Evolutionary conservation across 805 yeast genomes (phyloP), one percentile per base, ranked within the genome.

Genomic region (Cyberlindnera xylosilytica): DNA sequence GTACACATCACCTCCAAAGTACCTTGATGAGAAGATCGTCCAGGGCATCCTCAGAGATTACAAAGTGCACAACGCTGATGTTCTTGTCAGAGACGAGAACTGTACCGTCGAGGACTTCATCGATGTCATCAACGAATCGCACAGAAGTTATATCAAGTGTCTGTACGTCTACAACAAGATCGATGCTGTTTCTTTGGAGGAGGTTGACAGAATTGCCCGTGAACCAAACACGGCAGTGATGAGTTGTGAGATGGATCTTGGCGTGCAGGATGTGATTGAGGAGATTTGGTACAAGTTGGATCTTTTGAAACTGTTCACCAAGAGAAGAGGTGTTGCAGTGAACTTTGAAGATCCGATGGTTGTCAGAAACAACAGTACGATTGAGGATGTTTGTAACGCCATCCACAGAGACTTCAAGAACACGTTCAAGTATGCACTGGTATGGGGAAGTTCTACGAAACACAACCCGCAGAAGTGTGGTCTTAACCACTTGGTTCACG

Each of bases 401-500:
- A 83, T 91, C 49, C 98, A 91, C 62, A 77, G 95, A 53, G 97
- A 90, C 56, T 85, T 91, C 73, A 90, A 89, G 58, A 81, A 84
- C 50, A 87, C 85, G 57, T 91, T 93, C 72, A 87, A 89, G 62
- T 89, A 90, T 61, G 98, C 98, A 1, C 66, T 89, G 57, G 97
- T 91, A 6, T 91, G 98, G 97, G 99, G 99, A 0, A 80, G 90
- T 1, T 83, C 95, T 36, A 85, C 97, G 6, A 93, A 93, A 62
- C 96, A 88, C 60, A 87, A 91, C 27, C 98, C 98, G 4, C 99
- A 91, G 60, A 91, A 91, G 60, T 91, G 98, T 71, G 98, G 99
- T 0, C 69, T 91, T 44, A 76, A 61, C 49, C 99, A 91, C 61
- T 69, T 70, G 28, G 83, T 93, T 12, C 79, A 86, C 53, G 98